Percentiles rank a stretch among this genome's conserved stretches.
These are phyloP conservation scores for Penicillium steckii DNA, from an alignment of 495 filamentous ascomycete genomes.

Conservation along the genomic window DNA sequence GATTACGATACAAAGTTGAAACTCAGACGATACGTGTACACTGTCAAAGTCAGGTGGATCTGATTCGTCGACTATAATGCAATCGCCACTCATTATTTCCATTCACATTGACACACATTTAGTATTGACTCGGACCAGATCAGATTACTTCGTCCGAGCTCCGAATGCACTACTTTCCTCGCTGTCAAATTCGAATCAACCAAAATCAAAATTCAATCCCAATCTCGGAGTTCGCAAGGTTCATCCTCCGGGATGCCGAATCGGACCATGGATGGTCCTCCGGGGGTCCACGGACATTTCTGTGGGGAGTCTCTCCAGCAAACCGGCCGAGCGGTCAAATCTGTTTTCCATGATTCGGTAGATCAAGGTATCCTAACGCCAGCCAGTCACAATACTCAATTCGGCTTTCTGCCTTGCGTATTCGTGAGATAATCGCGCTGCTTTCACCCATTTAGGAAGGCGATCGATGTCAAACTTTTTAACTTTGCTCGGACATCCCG, in stretches of 20 bases:
- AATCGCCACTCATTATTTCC: slow-evolving; percentile 10
- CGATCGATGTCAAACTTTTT: neutral
- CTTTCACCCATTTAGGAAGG: neutral
- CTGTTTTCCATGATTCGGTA: neutral
- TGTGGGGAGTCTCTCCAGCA: slow-evolving; percentile 1
- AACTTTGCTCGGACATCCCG: neutral
- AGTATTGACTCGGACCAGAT: neutral
- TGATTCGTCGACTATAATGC: slow-evolving; percentile 17
- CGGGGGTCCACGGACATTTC: neutral
- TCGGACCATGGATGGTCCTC: neutral
- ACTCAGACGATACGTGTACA: slow-evolving; percentile 6
- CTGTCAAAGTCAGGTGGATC: slow-evolving; percentile 3
- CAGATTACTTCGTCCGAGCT: neutral
- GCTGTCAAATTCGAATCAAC: neutral
- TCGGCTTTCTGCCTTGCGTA: neutral
- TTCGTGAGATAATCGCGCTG: neutral
- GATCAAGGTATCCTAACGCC: too few species aligned
- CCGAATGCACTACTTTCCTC: neutral
- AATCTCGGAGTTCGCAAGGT: too few species aligned
- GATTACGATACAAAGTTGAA: neutral
- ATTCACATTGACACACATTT: neutral
- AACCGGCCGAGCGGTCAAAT: neutral
- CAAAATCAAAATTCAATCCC: too few species aligned
- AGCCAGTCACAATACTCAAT: neutral
- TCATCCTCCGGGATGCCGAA: slow-evolving; percentile 13